phyloP scores from a whole-genome alignment of 257 asterid species.

The Cynanchum wilfordii region DNA sequence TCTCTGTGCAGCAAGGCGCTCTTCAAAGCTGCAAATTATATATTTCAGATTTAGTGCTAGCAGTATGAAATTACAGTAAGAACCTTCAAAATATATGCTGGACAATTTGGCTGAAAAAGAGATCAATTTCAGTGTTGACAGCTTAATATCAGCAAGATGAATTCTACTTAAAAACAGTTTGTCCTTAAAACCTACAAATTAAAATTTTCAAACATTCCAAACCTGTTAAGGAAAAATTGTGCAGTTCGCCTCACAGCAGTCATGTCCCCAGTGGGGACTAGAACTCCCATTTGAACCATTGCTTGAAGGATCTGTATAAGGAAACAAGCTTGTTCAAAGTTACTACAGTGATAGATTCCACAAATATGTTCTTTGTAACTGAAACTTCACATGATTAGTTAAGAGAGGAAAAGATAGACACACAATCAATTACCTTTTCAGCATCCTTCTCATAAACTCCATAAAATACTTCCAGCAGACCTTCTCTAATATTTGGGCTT shows the following conservation, averaged over 20 bases:
- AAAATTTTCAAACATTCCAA: not conserved
- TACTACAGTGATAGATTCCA: not conserved
- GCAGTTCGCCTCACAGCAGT: conserved; percentile 95
- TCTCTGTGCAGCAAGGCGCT: conserved; percentile 81
- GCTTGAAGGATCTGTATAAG: conserved; percentile 74
- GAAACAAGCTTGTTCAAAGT: not conserved
- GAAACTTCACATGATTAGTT: not conserved
- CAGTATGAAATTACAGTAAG: not conserved
- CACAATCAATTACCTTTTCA: conserved; percentile 51
- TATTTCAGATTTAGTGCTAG: not conserved
- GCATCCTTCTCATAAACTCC: conserved; percentile 95
- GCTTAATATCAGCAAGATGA: not conserved
- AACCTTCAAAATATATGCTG: not conserved
- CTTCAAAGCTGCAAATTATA: conserved; percentile 64
- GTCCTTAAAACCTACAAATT: not conserved
- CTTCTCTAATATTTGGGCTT: conserved; percentile 80
- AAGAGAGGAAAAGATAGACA: not conserved
- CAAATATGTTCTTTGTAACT: not conserved
- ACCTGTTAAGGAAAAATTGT: conserved; percentile 88
- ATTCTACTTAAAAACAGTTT: not conserved
- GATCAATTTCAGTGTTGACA: not conserved
- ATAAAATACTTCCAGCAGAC: conserved; percentile 77
- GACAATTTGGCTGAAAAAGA: not conserved
- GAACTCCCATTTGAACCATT: conserved; percentile 87
- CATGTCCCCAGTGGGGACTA: conserved; percentile 89